A percentile compares a stretch with the other conserved stretches of the same genome.
phyloP scores from a whole-genome alignment of 202 grass and related monocot genomes.

The Dendrocalamus latiflorus region DNA sequence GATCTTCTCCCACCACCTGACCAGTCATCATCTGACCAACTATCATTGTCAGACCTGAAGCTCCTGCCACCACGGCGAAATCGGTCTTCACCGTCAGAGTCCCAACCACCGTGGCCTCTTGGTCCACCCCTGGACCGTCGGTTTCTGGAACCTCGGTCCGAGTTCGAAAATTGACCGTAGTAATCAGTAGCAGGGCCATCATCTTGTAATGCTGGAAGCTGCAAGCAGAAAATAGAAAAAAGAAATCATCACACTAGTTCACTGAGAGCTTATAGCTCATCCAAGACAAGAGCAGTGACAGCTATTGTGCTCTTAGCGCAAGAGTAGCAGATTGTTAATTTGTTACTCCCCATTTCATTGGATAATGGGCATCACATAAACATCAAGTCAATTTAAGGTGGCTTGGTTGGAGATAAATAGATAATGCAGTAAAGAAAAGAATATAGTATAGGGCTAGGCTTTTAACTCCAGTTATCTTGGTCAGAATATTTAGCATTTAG shows the following conservation, averaged over 20 bases:
- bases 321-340: background rate
- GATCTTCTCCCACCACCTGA: slow-evolving; percentile 59
- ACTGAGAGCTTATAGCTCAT: background rate
- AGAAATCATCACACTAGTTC: slow-evolving; percentile 17
- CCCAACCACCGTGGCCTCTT: slow-evolving; percentile 46
- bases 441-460: too few relatives aligned
- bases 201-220: slow-evolving; percentile 93
- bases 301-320: background rate
- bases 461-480: too few relatives aligned
- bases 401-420: slow-evolving; percentile 5
- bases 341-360: background rate
- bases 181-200: too few relatives aligned
- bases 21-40: slow-evolving; percentile 61
- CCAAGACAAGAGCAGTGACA: background rate
- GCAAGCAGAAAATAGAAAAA: slow-evolving; percentile 32
- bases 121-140: slow-evolving; percentile 33
- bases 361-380: background rate
- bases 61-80: slow-evolving; percentile 54
- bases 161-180: slow-evolving; percentile 75
- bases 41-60: slow-evolving; percentile 54
- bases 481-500: too few relatives aligned
- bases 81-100: slow-evolving; percentile 45
- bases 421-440: too few relatives aligned
- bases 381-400: background rate
- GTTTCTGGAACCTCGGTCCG: slow-evolving; percentile 51